Conservation (phyloP, 2,329 filamentous ascomycete species). For the Aspergillus niger region DNA sequence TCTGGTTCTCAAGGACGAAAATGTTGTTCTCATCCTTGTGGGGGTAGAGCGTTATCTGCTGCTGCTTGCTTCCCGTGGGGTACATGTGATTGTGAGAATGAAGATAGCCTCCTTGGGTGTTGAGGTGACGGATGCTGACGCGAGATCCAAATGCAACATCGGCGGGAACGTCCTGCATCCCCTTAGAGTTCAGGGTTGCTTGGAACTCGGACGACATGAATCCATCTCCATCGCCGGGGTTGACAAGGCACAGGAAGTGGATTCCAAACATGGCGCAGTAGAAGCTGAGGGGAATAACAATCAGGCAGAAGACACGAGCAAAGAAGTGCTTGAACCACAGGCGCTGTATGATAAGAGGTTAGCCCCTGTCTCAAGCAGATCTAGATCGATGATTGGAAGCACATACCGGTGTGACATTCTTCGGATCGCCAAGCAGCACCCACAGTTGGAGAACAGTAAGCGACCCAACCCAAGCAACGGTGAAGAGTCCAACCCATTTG, state of each 20-base stretch:
- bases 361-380: conserved; percentile 19
- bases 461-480: conserved; percentile 94
- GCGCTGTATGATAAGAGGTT: conserved; percentile 51
- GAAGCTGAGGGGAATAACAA: conserved; percentile 83
- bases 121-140: conserved; percentile 85
- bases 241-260: conserved; percentile 89
- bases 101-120: conserved; percentile 96
- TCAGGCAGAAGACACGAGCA: conserved; percentile 85
- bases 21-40: conserved; percentile 99
- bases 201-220: conserved; percentile 99
- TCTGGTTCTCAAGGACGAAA: conserved; percentile 94
- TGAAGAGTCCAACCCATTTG: conserved; percentile 99
- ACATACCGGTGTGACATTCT: conserved; percentile 75
- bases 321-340: conserved; percentile 93
- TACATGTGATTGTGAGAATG: conserved; percentile 99
- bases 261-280: conserved; percentile 98
- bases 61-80: conserved; percentile 94
- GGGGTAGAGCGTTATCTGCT: conserved; percentile 96
- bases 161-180: conserved; percentile 91
- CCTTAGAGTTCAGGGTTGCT: conserved; percentile 92
- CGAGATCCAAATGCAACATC: conserved; percentile 89
- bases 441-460: conserved; percentile 91
- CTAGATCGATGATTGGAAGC: neutral
- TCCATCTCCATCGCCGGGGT: conserved; percentile 95
- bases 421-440: conserved; percentile 87